Evolutionary conservation across 73 alveolate species (phyloP).

Genomic region (Paramecium pentaurelia): DNA sequence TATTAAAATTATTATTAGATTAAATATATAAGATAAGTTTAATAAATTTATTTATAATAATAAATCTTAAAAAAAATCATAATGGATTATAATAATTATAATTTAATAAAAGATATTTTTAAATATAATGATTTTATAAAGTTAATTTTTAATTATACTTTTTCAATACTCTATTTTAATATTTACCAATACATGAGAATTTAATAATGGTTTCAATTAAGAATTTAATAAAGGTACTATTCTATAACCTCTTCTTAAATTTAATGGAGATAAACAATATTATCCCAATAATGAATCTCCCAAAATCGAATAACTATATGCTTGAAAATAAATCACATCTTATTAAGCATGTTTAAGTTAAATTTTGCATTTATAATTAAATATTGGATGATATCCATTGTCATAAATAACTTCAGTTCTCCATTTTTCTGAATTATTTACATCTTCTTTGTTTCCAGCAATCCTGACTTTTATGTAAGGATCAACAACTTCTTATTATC

Average conservation of each 20-base stretch:
- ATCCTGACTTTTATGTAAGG: conserved; percentile 40
- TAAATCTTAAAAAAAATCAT: no score
- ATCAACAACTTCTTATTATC: conserved; percentile 23
- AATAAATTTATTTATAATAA: no score
- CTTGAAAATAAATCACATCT: conserved; percentile 10
- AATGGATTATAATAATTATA: no score
- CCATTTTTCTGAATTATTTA: conserved; percentile 3
- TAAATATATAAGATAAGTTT: no score
- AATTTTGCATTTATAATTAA: conserved; percentile 23
- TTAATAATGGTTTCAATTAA: neutral
- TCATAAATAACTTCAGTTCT: conserved; percentile 1
- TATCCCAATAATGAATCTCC: neutral
- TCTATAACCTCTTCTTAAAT: conserved; percentile 19
- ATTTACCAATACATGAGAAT: neutral
- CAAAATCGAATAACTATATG: neutral
- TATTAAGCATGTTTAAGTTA: neutral
- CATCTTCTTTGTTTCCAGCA: conserved; percentile 6
- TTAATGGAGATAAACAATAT: neutral
- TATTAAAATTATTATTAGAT: neutral
- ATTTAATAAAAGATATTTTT: no score
- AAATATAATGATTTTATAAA: neutral
- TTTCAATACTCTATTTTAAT: conserved; percentile 22
- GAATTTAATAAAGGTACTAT: conserved; percentile 13
- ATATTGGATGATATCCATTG: conserved; percentile 40
- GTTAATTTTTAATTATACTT: neutral